Evolutionary conservation across 2,329 filamentous ascomycete species (phyloP), one percentile per base, ranked within the genome.

Genomic region (Fusarium compactum): DNA sequence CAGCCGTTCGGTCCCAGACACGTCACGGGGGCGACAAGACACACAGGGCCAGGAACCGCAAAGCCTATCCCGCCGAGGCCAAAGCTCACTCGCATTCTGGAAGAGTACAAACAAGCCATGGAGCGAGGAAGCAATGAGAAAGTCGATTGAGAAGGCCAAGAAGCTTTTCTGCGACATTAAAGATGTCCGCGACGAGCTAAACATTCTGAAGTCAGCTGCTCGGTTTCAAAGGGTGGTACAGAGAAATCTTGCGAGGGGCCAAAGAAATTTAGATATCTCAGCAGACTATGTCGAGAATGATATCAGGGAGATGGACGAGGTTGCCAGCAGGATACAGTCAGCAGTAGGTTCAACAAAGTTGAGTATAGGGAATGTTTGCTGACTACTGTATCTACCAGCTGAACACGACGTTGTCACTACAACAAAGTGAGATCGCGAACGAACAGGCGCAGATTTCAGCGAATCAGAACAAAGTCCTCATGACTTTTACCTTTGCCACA

Each of bases 181-280:
- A 53, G 74, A 76, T 29, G 54, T 75, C 14, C 71, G 72, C 2
- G 71, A 76, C 4, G 72, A 75, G 58, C 46, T 75, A 0, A 72
- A 71, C 10, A 76, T 74, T 15, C 55, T 72, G 4, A 62, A 58
- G 8, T 44, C 69, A 0, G 57, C 64, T 11, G 71, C 62, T 0
- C 41, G 58, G 22, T 58, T 54, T 8, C 72, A 76, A 27, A 15
- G 32, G 15, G 47, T 27, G 3, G 61, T 72, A 5, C 58, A 74
- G 22, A 38, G 34, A 6, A 22, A 61, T 32, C 15, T 3, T 8
- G 38, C 18, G 11, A 32, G 44, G 20, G 18, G 16, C 6, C 22
- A 53, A 30, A 30, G 2, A 32, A 20, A 6, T 38, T 22, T 9
- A 48, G 29, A 30, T 12, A 54, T 15, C 40, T 61, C 56, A 3